Base-by-base conservation (phyloP, 345 rosid species). In the Rubroshorea leprosula region DNA sequence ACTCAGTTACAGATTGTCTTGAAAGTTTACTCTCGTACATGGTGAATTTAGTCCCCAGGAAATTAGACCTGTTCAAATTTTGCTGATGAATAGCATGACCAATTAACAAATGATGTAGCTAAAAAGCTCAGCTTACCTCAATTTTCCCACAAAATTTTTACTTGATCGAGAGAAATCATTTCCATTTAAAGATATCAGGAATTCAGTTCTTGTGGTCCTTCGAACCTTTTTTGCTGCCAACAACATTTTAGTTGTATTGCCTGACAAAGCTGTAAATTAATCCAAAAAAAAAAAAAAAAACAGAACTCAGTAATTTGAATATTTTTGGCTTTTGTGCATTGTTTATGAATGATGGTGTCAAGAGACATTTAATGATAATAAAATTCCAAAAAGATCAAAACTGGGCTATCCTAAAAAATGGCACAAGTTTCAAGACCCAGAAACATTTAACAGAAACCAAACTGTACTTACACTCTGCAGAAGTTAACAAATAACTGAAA, bases 1-100 rank as follows among this genome's bases (percentile, higher is more conserved):
- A 65, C n/a, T 60, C 68, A 54, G 62, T 54, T 31, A 71, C 65
- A 27, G 75, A 38, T 27, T 67, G 57, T 54, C 29, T n/a, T 5
- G 74, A 86, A 65, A 85, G 87, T 65, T 77, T 87, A 70, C 76
- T 68, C 56, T 86, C 94, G 23, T 72, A 78, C 57, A 89, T 75
- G 57, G 87, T 78, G 72, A 92, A 92, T 63, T 86, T 92, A 41
- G 95, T 92, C 39, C 98, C 96, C 16, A 92, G 70, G 70, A 92
- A 89, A 78, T 89, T 92, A 25, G 98, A 89, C 84, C 97, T 92
- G 79, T 59, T 56, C 61, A 73, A 56, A 60, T 38, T 35, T 57
- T 35, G 23, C 19, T 58, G 19, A 43, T 63, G 27, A 74, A 62
- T 66, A 41, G 0, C 54, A 54, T 27, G 19, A 49, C 31, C 55